Conservation (phyloP, 176 grass and related monocot genomes). For the Bromus sterilis region DNA sequence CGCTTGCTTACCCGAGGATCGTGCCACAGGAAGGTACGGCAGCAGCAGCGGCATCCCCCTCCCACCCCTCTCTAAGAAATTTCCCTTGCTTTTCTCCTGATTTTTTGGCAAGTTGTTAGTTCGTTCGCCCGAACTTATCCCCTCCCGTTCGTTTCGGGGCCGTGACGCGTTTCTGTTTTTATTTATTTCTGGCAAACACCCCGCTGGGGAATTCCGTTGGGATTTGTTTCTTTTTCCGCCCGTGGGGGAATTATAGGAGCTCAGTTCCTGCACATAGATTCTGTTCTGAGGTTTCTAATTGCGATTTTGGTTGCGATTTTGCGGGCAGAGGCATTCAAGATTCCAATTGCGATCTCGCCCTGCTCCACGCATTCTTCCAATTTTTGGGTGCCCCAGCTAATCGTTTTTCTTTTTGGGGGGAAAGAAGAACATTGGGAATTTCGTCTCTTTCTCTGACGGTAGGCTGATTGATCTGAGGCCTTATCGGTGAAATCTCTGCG, state of each 20-base stretch:
- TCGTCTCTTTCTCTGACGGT: not conserved
- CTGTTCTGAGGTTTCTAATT: not conserved
- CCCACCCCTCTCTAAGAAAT: no score
- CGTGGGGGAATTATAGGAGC: not conserved
- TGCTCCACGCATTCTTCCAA: not conserved
- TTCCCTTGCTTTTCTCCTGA: not conserved
- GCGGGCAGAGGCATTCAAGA: not conserved
- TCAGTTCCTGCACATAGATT: not conserved
- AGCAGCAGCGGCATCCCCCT: not conserved
- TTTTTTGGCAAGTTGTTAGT: not conserved
- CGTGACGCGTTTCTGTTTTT: not conserved
- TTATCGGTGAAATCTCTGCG: not conserved
- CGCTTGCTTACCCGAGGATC: not conserved
- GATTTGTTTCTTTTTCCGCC: not conserved
- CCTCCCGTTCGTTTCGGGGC: not conserved
- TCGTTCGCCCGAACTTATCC: not conserved
- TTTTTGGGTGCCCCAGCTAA: no score
- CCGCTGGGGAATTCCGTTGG: not conserved
- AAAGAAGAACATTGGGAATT: no score
- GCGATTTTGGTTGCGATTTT: no score
- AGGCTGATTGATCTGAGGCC: not conserved
- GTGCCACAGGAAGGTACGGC: not conserved
- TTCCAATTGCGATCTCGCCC: not conserved
- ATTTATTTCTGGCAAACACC: not conserved
- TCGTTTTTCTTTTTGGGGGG: no score